A percentile compares a stretch with the other conserved stretches of the same genome.
phyloP scores from a whole-genome alignment of 192 early-diverging fungal species.

The Coemansia sp. region DNA sequence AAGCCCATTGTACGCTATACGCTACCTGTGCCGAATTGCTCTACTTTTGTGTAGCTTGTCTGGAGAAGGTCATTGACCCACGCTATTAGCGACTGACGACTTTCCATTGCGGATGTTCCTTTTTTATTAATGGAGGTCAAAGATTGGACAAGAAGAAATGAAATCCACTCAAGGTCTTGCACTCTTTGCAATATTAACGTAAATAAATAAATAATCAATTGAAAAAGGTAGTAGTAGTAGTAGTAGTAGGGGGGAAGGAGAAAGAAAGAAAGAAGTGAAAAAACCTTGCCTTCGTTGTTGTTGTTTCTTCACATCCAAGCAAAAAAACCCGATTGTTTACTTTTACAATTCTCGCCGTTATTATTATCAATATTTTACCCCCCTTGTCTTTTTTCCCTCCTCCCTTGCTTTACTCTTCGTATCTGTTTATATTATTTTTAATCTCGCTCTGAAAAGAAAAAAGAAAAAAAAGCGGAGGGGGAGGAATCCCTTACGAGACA shows the following conservation, averaged over 20 bases:
- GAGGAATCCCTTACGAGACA: conserved; percentile 8
- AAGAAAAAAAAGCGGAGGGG: background rate
- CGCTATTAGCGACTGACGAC: conserved; percentile 84
- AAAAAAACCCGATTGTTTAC: background rate
- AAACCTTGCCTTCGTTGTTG: background rate
- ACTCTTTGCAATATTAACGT: conserved; percentile 3
- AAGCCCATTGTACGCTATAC: no score
- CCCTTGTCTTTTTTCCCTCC: background rate
- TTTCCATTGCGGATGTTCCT: conserved; percentile 64
- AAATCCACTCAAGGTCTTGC: conserved; percentile 1
- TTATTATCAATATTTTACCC: background rate
- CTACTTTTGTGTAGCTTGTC: conserved; percentile 88
- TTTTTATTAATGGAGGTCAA: conserved; percentile 6
- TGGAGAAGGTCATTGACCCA: conserved; percentile 96
- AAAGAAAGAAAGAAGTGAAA: background rate
- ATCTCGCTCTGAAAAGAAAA: background rate
- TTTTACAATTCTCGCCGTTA: background rate
- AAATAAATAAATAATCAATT: background rate
- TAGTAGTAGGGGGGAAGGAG: conserved; percentile 1
- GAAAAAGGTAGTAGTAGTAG: conserved; percentile 4
- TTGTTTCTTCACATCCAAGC: background rate
- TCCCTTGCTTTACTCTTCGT: background rate
- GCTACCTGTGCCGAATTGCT: conserved; percentile 90
- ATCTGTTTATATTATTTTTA: background rate
- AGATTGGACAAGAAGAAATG: background rate